A percentile compares a stretch with the other conserved stretches of the same genome.
These are phyloP conservation scores for Ustilago curta DNA, from an alignment of 1,284 basidiomycete species.

Conservation along the genomic window DNA sequence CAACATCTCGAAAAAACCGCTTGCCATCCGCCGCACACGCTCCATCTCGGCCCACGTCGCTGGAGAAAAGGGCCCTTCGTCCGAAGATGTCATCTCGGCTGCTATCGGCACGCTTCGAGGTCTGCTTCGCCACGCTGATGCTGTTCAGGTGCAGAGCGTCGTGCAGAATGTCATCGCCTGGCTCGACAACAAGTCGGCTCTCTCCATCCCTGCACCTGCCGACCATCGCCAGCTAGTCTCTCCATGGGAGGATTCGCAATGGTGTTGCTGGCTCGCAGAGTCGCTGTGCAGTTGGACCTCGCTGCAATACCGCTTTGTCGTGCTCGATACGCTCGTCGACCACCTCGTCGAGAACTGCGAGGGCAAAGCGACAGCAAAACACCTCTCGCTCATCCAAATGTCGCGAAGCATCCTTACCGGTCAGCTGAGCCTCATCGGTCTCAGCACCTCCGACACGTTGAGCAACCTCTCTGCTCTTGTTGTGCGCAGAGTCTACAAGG, in stretches of 20 bases:
- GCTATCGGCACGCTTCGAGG: conserved; percentile 80
- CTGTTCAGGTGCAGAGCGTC: conserved; percentile 77
- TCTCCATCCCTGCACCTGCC: conserved; percentile 21
- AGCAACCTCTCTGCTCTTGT: conserved; percentile 75
- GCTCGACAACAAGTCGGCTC: conserved; percentile 56
- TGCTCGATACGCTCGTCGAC: conserved; percentile 87
- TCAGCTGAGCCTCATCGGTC: conserved; percentile 83
- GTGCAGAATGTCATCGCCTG: conserved; percentile 76
- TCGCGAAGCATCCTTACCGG: conserved; percentile 83
- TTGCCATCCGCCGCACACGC: conserved; percentile 81
- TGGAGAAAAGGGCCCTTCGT: conserved; percentile 85
- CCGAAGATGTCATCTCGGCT: conserved; percentile 79
- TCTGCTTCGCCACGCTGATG: conserved; percentile 81
- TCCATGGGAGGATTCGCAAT: conserved; percentile 80
- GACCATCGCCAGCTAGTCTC: conserved; percentile 32
- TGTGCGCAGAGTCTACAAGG: conserved; percentile 76
- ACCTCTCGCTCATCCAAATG: conserved; percentile 82
- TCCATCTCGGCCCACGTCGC: conserved; percentile 88
- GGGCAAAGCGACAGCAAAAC: conserved; percentile 73
- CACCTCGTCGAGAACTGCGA: conserved; percentile 80
- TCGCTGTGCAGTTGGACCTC: conserved; percentile 84
- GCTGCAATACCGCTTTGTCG: conserved; percentile 90
- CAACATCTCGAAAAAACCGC: conserved; percentile 78
- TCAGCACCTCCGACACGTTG: conserved; percentile 89
- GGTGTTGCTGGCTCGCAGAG: conserved; percentile 85